Percentiles rank a stretch among this genome's conserved stretches.
phyloP scores from a whole-genome alignment of 208 protist species.

The Leishmania mexicana region DNA sequence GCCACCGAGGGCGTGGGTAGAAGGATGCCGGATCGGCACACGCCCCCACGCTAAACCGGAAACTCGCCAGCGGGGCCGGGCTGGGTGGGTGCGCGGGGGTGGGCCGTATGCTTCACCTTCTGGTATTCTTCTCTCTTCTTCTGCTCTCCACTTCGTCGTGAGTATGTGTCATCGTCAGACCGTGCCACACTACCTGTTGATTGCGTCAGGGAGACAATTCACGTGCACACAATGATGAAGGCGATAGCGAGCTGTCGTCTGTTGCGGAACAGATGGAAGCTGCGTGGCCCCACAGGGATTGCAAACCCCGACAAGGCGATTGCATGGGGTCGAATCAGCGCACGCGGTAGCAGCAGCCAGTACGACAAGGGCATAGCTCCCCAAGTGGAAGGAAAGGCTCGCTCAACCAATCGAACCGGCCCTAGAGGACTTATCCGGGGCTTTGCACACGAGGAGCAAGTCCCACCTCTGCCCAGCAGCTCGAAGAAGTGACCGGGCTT shows the following conservation, averaged over 20 bases:
- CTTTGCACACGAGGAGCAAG: conserved; percentile 31
- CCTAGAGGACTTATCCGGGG: conserved; percentile 31
- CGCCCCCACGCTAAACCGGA: neutral
- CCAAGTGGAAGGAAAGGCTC: conserved; percentile 12
- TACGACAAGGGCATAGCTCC: conserved; percentile 25
- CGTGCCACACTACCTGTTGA: neutral
- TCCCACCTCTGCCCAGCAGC: conserved; percentile 19
- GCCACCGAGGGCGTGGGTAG: no score
- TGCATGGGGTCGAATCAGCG: conserved; percentile 41
- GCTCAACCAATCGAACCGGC: conserved; percentile 19
- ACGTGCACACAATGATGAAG: neutral
- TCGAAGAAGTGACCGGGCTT: neutral
- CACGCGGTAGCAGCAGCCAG: conserved; percentile 13
- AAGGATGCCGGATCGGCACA: neutral
- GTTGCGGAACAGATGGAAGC: conserved; percentile 14
- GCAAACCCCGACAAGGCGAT: conserved; percentile 5
- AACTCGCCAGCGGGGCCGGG: neutral
- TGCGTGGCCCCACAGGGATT: neutral
- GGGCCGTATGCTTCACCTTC: neutral
- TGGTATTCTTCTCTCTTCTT: neutral
- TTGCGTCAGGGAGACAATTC: neutral
- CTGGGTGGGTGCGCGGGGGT: rapidly evolving
- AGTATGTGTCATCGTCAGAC: neutral
- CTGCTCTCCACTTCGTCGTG: neutral
- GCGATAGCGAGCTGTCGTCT: neutral